These are phyloP conservation scores for Scenedesmus sp. DNA, from an alignment of 163 green algal genomes.

Conservation along the genomic window DNA sequence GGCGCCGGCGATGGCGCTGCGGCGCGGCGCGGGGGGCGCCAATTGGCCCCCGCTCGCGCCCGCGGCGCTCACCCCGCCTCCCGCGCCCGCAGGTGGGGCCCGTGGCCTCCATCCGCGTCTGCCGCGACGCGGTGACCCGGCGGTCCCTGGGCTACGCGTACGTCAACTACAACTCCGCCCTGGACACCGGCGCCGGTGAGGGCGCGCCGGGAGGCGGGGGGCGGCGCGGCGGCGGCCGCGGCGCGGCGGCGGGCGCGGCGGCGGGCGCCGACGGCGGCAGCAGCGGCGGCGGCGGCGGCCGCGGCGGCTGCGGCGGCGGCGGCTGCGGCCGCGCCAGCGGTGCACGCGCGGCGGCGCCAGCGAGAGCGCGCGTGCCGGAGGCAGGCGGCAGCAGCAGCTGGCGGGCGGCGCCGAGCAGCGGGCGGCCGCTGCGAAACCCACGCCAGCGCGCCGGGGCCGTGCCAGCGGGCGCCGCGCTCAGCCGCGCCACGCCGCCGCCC, in stretches of 20 bases:
- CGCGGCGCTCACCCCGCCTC: not conserved
- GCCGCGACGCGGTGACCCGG: slow-evolving; percentile 96
- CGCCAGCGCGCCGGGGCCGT: not conserved
- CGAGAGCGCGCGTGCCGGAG: too few relatives aligned
- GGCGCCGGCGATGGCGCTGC: not conserved
- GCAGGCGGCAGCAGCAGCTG: not conserved
- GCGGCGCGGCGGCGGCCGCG: too few relatives aligned
- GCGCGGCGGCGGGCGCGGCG: too few relatives aligned
- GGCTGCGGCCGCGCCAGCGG: not conserved
- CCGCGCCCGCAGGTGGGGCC: slow-evolving; percentile 85
- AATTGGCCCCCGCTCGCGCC: too few relatives aligned
- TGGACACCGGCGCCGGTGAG: slow-evolving; percentile 81
- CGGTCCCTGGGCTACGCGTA: slow-evolving; percentile 98
- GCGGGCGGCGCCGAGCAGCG: not conserved
- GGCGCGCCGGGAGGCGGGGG: not conserved
- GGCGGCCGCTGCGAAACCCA: not conserved
- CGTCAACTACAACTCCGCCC: slow-evolving; percentile 96
- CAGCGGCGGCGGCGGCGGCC: slow-evolving; percentile 63
- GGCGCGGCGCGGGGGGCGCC: too few relatives aligned
- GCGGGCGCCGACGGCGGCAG: too few relatives aligned
- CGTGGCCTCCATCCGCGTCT: slow-evolving; percentile 98
- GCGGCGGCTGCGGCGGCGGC: slow-evolving; percentile 63
- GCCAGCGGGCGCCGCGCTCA: not conserved
- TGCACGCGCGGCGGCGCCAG: not conserved
- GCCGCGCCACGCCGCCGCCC: not conserved